Conservation (phyloP, 805 yeast genomes). For the Wickerhamiella spandovensis region DNA sequence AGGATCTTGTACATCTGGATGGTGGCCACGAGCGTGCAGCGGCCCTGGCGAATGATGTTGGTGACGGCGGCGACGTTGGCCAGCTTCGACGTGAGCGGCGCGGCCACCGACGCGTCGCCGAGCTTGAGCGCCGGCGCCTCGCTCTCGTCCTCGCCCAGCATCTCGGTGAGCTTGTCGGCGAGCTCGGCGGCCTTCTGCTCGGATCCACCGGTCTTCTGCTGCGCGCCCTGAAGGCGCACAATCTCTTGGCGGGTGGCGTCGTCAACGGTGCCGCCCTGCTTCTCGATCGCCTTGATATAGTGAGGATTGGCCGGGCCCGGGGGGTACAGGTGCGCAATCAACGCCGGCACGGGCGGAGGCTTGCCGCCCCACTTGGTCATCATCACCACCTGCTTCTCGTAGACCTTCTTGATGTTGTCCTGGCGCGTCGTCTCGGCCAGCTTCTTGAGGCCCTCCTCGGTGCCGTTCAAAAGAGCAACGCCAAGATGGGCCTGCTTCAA, state of each 20-base stretch:
- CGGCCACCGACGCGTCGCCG: slow-evolving; percentile 98
- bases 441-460: slow-evolving; percentile 85
- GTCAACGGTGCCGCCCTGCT: slow-evolving; percentile 65
- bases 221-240: slow-evolving; percentile 24
- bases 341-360: slow-evolving; percentile 65
- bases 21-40: slow-evolving; percentile 93
- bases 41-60: slow-evolving; percentile 90
- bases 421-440: slow-evolving; percentile 66
- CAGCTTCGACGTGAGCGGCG: slow-evolving; percentile 93
- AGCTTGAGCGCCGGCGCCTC: slow-evolving; percentile 89
- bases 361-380: slow-evolving; percentile 60
- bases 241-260: slow-evolving; percentile 37
- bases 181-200: slow-evolving; percentile 30
- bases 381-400: slow-evolving; percentile 71
- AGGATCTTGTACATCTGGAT: slow-evolving; percentile 97
- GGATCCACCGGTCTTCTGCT: slow-evolving; percentile 12
- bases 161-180: slow-evolving; percentile 54
- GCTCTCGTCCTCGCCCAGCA: slow-evolving; percentile 39
- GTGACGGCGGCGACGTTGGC: slow-evolving; percentile 87
- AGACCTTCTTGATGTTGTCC: slow-evolving; percentile 50
- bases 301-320: slow-evolving; percentile 90
- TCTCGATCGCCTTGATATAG: slow-evolving; percentile 73
- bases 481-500: slow-evolving; percentile 97
- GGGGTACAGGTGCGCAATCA: slow-evolving; percentile 91
- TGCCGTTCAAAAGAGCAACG: slow-evolving; percentile 93